These are phyloP conservation scores for Solioccasus polychromus DNA, from an alignment of 768 basidiomycete species.

Conservation along the genomic window DNA sequence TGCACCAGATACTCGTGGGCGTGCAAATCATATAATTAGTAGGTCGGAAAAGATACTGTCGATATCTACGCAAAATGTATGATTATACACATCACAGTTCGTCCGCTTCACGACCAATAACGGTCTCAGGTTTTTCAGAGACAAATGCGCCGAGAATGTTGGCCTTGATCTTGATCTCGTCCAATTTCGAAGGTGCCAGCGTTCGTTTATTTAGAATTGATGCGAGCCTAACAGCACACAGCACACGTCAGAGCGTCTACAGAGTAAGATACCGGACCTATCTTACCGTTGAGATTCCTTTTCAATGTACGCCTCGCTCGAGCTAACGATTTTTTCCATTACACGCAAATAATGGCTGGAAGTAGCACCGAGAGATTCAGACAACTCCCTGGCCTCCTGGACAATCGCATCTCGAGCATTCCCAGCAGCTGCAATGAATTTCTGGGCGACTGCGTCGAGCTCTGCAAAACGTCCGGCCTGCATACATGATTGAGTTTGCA, in stretches of 20 bases:
- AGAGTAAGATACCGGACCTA: background rate
- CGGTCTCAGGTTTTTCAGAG: slow-evolving; percentile 35
- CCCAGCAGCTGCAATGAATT: slow-evolving; percentile 64
- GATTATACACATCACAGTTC: slow-evolving; percentile 40
- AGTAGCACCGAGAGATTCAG: slow-evolving; percentile 46
- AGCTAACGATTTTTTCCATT: slow-evolving; percentile 81
- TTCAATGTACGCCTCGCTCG: slow-evolving; percentile 70
- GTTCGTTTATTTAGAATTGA: slow-evolving; percentile 76
- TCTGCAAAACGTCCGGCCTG: slow-evolving; percentile 80
- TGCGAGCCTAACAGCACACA: slow-evolving; percentile 48
- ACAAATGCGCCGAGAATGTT: slow-evolving; percentile 77
- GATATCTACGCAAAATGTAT: slow-evolving; percentile 9
- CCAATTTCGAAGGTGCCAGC: slow-evolving; percentile 76
- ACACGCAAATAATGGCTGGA: slow-evolving; percentile 82
- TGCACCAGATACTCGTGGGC: background rate
- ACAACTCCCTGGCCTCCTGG: slow-evolving; percentile 56
- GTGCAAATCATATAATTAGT: slow-evolving; percentile 15
- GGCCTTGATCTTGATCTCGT: slow-evolving; percentile 90
- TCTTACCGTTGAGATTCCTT: slow-evolving; percentile 84
- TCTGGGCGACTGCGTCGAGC: slow-evolving; percentile 73
- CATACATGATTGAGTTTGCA: slow-evolving; percentile 10
- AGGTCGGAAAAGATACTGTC: slow-evolving; percentile 7
- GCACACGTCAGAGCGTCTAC: slow-evolving; percentile 6
- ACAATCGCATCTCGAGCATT: slow-evolving; percentile 59
- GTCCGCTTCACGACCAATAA: slow-evolving; percentile 30